phyloP scores from a whole-genome alignment of 129 eudicot species.

The Pittosporum tobira region DNA sequence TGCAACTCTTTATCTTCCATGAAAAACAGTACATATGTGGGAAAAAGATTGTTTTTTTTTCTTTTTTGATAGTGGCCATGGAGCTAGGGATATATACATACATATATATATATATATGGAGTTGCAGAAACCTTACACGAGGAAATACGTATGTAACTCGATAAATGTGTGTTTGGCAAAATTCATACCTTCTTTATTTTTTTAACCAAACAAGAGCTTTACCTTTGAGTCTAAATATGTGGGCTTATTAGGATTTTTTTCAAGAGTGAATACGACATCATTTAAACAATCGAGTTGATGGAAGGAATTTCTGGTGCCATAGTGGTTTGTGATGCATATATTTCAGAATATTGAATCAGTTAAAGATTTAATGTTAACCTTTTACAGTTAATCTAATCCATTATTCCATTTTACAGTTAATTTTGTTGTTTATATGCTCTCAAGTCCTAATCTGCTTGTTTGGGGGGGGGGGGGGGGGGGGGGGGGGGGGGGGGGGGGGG shows the following conservation, averaged over 20 bases:
- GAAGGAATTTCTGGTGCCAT: too few species aligned
- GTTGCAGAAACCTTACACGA: background rate
- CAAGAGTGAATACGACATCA: background rate
- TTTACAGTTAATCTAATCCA: too few species aligned
- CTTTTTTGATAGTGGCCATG: background rate
- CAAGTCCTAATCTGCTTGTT: too few species aligned
- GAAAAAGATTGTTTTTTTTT: too few species aligned
- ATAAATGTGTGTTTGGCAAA: background rate
- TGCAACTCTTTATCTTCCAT: slow-evolving; percentile 4
- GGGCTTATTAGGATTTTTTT: background rate
- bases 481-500: too few species aligned
- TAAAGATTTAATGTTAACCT: too few species aligned
- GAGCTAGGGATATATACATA: background rate
- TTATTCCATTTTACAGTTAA: too few species aligned
- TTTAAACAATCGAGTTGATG: too few species aligned
- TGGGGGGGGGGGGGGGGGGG: too few species aligned
- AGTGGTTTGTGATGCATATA: too few species aligned
- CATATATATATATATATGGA: background rate
- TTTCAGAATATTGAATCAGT: too few species aligned
- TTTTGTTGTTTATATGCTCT: too few species aligned
- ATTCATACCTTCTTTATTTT: background rate
- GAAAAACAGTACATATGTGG: background rate
- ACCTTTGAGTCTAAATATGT: background rate
- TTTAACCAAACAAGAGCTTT: background rate
- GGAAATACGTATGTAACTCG: background rate